phyloP scores from a whole-genome alignment of 495 filamentous ascomycete genomes.

The Thozetella sp. region DNA sequence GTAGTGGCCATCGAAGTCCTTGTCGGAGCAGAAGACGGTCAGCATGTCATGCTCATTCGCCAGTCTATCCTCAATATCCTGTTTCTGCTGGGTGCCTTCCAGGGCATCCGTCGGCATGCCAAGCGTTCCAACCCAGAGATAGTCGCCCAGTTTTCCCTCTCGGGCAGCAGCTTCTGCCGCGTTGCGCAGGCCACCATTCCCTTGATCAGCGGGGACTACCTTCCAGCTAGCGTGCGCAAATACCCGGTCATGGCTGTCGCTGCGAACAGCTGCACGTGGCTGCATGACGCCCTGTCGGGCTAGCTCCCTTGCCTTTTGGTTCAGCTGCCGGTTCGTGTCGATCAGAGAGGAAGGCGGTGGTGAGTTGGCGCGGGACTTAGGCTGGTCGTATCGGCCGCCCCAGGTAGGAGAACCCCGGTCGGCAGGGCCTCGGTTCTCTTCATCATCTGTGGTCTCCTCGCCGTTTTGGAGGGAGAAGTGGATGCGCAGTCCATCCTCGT shows the following conservation, averaged over 20 bases:
- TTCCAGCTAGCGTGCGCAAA: constrained; percentile 75
- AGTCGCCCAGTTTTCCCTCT: constrained; percentile 62
- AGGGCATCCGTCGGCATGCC: constrained; percentile 90
- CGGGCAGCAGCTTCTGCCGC: constrained; percentile 76
- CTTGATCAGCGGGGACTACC: constrained; percentile 82
- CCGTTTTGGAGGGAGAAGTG: constrained; percentile 31
- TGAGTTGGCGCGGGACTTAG: constrained; percentile 66
- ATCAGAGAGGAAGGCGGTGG: constrained; percentile 73
- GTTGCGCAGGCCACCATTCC: constrained; percentile 88
- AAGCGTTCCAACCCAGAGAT: constrained; percentile 86
- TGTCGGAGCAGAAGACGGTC: constrained; percentile 81
- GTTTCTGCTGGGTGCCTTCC: constrained; percentile 64
- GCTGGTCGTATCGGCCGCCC: constrained; percentile 73
- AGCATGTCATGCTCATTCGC: constrained; percentile 79
- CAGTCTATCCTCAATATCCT: constrained; percentile 77
- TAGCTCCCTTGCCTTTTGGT: constrained; percentile 53
- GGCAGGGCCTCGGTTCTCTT: constrained; percentile 46
- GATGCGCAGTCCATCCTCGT: constrained; percentile 49
- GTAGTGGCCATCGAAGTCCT: constrained; percentile 91
- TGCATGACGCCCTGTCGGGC: constrained; percentile 48
- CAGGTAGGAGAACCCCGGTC: constrained; percentile 71
- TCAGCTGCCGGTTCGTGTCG: constrained; percentile 53
- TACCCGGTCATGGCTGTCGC: constrained; percentile 61
- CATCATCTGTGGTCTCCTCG: constrained; percentile 20
- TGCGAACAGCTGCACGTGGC: constrained; percentile 40